Percentiles rank a stretch among this genome's conserved stretches.
These are phyloP conservation scores for Orbilia brochopaga DNA, from an alignment of 2,329 filamentous ascomycete species.

Conservation along the genomic window DNA sequence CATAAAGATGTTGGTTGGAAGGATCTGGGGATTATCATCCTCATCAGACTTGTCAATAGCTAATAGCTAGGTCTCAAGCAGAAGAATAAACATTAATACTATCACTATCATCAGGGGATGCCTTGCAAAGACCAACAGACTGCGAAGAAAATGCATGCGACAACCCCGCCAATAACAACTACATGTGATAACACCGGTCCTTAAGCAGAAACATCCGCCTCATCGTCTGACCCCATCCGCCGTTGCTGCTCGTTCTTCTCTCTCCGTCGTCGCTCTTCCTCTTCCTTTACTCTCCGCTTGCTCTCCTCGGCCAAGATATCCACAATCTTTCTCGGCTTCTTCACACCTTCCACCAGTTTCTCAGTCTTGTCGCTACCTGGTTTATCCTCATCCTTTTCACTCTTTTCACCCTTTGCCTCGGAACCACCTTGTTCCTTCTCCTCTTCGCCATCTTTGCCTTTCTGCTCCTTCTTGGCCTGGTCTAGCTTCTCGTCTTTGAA, in stretches of 20 bases:
- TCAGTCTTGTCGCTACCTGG: background rate
- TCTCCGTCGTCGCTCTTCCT: constrained; percentile 12
- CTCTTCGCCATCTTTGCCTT: background rate
- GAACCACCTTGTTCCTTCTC: background rate
- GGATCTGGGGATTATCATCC: too few relatives aligned
- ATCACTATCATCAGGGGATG: too few relatives aligned
- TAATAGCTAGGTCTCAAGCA: too few relatives aligned
- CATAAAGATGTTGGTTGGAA: too few relatives aligned
- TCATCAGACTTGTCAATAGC: too few relatives aligned
- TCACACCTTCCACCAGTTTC: background rate
- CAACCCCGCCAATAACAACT: too few relatives aligned
- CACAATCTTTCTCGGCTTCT: constrained; percentile 15
- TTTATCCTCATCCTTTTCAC: constrained; percentile 35
- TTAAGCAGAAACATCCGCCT: too few relatives aligned
- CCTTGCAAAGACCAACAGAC: background rate
- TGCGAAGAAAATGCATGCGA: background rate
- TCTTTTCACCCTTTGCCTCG: constrained; percentile 15
- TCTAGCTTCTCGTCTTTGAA: constrained; percentile 40
- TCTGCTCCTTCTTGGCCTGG: constrained; percentile 44
- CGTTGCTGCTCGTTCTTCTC: constrained; percentile 7
- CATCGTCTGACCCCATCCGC: background rate
- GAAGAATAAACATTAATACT: too few relatives aligned
- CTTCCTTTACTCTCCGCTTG: constrained; percentile 9
- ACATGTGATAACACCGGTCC: too few relatives aligned
- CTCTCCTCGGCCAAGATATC: constrained; percentile 22